Conservation (phyloP, 1,284 basidiomycete genomes). For the Naganishia cerealis region DNA sequence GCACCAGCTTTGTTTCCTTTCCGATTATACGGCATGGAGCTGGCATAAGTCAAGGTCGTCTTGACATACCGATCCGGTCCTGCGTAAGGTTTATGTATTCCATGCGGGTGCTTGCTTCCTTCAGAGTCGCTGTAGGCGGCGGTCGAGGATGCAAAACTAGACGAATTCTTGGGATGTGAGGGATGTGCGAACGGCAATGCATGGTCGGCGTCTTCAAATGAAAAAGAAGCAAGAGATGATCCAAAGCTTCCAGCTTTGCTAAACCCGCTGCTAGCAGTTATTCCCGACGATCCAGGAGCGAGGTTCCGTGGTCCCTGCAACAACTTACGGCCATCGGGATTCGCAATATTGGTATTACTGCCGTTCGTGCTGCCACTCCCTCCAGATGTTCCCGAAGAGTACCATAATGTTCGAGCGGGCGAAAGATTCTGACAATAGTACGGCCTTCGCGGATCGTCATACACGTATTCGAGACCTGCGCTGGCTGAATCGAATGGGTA, state of each 20-base stretch:
- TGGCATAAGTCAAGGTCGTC: constrained; percentile 8
- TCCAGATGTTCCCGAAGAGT: not conserved
- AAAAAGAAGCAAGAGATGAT: constrained; percentile 11
- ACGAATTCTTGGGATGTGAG: constrained; percentile 1
- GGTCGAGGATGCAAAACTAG: constrained; percentile 14
- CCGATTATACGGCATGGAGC: not conserved
- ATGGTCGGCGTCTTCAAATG: constrained; percentile 17
- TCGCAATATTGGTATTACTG: not conserved
- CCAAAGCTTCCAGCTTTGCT: constrained; percentile 17
- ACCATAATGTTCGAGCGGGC: constrained; percentile 2
- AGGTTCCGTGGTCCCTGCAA: not conserved
- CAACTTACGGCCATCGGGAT: not conserved
- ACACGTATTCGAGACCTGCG: constrained; percentile 24
- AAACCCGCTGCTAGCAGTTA: constrained; percentile 9
- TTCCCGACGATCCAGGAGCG: constrained; percentile 19
- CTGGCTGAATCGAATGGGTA: not conserved
- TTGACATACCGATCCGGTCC: constrained; percentile 26
- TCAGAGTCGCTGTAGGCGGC: constrained; percentile 10
- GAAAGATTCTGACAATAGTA: constrained; percentile 22
- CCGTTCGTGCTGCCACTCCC: not conserved
- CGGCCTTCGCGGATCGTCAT: constrained; percentile 33
- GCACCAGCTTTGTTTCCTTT: not conserved
- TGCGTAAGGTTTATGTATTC: not conserved
- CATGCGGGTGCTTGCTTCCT: not conserved
- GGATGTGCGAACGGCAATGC: constrained; percentile 15